These are phyloP conservation scores for Peziza echinospora DNA, from an alignment of 495 filamentous ascomycete species.

Conservation along the genomic window DNA sequence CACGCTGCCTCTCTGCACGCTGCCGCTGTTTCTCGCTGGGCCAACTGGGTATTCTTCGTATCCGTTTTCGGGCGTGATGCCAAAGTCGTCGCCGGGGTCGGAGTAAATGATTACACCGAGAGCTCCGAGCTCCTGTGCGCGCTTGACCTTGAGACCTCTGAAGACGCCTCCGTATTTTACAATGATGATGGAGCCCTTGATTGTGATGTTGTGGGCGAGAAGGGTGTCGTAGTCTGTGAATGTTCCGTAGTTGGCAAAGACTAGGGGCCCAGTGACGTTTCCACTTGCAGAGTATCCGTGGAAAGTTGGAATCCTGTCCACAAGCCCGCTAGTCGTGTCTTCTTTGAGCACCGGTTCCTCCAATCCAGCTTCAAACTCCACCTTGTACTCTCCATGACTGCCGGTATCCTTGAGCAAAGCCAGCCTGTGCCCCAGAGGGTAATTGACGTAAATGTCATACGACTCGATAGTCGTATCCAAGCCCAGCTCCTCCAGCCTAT, in stretches of 20 bases:
- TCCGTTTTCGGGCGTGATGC: constrained; percentile 60
- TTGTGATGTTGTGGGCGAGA: constrained; percentile 51
- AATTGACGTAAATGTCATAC: constrained; percentile 86
- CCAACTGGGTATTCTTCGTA: constrained; percentile 64
- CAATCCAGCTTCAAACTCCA: constrained; percentile 59
- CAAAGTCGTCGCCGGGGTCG: constrained; percentile 78
- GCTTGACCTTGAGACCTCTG: constrained; percentile 78
- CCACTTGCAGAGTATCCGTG: constrained; percentile 82
- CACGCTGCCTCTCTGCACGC: constrained; percentile 78
- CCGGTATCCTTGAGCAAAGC: constrained; percentile 42
- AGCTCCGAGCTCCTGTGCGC: constrained; percentile 82
- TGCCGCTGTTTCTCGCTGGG: constrained; percentile 67
- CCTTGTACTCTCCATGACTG: constrained; percentile 18
- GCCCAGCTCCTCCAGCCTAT: constrained; percentile 70
- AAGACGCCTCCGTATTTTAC: constrained; percentile 73
- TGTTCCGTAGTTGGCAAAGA: constrained; percentile 79
- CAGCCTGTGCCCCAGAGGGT: constrained; percentile 58
- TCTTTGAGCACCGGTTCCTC: constrained; percentile 74
- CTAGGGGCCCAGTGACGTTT: constrained; percentile 41
- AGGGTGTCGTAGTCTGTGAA: constrained; percentile 73
- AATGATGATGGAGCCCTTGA: constrained; percentile 54
- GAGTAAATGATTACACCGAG: constrained; percentile 65
- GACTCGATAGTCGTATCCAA: constrained; percentile 47
- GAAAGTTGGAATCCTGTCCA: constrained; percentile 70
- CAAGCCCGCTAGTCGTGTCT: constrained; percentile 50